Evolutionary conservation across 2,329 filamentous ascomycete genomes (phyloP).

Genomic region (Parastagonospora avenae): DNA sequence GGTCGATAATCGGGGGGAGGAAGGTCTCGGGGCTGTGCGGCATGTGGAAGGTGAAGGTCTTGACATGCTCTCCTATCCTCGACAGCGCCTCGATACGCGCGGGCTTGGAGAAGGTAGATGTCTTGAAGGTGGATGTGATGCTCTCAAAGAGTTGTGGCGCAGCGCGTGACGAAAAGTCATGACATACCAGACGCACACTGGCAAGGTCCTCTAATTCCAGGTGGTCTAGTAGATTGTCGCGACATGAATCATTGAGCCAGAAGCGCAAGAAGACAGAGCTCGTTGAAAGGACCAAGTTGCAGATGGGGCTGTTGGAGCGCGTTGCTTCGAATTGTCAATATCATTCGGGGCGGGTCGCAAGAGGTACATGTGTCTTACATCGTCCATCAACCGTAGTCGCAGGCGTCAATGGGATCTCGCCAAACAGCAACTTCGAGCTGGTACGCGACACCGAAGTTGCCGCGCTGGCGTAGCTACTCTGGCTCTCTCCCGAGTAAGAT

Average conservation of each 20-base stretch:
- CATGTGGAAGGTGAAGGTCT: conserved; percentile 77
- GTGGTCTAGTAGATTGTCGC: conserved; percentile 51
- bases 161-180: conserved; percentile 72
- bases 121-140: conserved; percentile 71
- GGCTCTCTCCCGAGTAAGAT: conserved; percentile 44
- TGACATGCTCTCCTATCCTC: conserved; percentile 77
- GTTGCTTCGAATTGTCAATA: conserved; percentile 44
- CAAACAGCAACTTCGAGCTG: conserved; percentile 53
- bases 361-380: conserved; percentile 37
- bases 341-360: neutral
- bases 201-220: conserved; percentile 50
- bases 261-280: conserved; percentile 56
- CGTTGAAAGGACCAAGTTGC: conserved; percentile 55
- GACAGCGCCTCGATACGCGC: conserved; percentile 74
- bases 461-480: conserved; percentile 39
- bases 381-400: conserved; percentile 42
- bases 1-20: conserved; percentile 82
- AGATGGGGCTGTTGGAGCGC: conserved; percentile 53
- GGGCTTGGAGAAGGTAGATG: conserved; percentile 76
- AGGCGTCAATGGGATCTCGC: conserved; percentile 55
- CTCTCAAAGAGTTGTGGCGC: conserved; percentile 73
- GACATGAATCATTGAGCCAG: conserved; percentile 56
- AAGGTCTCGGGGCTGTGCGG: conserved; percentile 80
- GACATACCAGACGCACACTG: conserved; percentile 67
- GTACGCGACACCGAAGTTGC: conserved; percentile 44